Conservation (phyloP, 768 basidiomycete genomes). For the Butyriboletus loyo region DNA sequence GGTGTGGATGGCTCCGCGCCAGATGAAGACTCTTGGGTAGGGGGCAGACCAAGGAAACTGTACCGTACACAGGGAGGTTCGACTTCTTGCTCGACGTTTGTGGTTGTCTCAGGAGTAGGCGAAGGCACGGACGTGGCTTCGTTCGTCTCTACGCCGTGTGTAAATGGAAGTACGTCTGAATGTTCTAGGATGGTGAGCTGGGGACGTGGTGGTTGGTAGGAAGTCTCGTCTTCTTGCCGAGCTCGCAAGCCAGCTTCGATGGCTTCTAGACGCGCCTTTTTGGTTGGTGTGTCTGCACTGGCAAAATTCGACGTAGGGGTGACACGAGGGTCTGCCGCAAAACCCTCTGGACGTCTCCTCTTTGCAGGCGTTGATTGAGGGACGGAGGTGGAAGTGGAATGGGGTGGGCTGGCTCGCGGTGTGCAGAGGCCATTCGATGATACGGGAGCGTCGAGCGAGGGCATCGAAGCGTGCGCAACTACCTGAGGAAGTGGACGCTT, state of each 20-base stretch:
- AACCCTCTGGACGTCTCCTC: not conserved
- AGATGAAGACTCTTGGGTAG: slow-evolving; percentile 10
- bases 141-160: not conserved
- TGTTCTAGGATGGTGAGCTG: not conserved
- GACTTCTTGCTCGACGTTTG: not conserved
- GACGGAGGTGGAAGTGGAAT: not conserved
- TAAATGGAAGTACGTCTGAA: slow-evolving; percentile 15
- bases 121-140: not conserved
- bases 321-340: not conserved
- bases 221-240: not conserved
- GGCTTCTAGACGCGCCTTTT: not conserved
- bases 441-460: not conserved
- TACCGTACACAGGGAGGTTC: not conserved
- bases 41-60: slow-evolving; percentile 22
- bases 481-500: not conserved
- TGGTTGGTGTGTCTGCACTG: not conserved
- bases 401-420: not conserved
- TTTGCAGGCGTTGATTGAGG: slow-evolving; percentile 6
- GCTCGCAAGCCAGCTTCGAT: slow-evolving; percentile 16
- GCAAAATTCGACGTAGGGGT: not conserved
- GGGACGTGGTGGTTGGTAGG: not conserved
- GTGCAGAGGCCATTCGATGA: not conserved
- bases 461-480: not conserved
- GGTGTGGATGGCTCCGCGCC: slow-evolving; percentile 14
- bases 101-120: not conserved